Conservation (phyloP, 805 yeast species). For the Candida ovalis region DNA sequence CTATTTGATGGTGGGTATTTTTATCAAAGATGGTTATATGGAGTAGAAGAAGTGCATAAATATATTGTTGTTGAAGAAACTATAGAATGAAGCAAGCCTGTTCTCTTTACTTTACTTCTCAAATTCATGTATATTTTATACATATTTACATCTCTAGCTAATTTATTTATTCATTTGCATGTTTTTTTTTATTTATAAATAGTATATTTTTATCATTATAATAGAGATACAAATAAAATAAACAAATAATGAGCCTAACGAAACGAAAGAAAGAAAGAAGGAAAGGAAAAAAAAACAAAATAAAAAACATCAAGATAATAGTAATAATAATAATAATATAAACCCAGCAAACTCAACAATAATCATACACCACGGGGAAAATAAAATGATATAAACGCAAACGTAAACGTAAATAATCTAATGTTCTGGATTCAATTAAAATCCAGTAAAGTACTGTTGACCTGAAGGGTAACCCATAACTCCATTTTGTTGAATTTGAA, state of each 20-base stretch:
- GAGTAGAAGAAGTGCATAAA: slow-evolving; percentile 9
- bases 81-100: not conserved
- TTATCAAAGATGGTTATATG: slow-evolving; percentile 49
- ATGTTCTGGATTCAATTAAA: slow-evolving; percentile 6
- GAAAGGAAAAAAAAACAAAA: not conserved
- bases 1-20: slow-evolving; percentile 69
- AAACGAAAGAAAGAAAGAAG: too few species aligned
- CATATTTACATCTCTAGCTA: not conserved
- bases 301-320: not conserved
- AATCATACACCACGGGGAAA: not conserved
- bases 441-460: slow-evolving; percentile 20
- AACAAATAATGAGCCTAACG: not conserved
- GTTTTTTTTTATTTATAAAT: not conserved
- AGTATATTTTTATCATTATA: not conserved
- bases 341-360: not conserved
- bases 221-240: not conserved
- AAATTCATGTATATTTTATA: too few species aligned
- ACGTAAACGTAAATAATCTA: not conserved
- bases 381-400: not conserved
- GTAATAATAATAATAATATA: not conserved
- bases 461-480: slow-evolving; percentile 1
- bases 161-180: not conserved
- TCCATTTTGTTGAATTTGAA: slow-evolving; percentile 5
- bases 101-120: too few species aligned
- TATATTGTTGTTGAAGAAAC: slow-evolving; percentile 15